Conservation (phyloP, 2,329 filamentous ascomycete species). For the Hypoxylon sp. region DNA sequence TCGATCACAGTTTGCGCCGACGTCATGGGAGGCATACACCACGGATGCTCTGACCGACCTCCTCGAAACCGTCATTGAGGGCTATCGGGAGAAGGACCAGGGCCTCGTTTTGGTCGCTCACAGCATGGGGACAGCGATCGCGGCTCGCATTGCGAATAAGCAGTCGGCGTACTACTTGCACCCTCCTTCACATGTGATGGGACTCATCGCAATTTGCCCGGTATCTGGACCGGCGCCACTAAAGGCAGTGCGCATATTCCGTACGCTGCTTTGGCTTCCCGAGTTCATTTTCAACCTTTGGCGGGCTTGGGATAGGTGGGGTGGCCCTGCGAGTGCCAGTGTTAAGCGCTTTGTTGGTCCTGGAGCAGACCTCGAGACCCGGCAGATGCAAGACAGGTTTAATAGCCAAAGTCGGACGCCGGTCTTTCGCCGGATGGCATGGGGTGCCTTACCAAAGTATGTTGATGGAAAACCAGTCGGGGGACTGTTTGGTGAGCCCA, state of each 20-base stretch:
- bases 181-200: slow-evolving; percentile 77
- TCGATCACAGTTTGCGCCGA: slow-evolving; percentile 80
- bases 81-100: slow-evolving; percentile 79
- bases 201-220: slow-evolving; percentile 87
- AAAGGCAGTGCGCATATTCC: slow-evolving; percentile 65
- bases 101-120: slow-evolving; percentile 87
- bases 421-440: slow-evolving; percentile 86
- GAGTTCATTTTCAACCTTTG: slow-evolving; percentile 81
- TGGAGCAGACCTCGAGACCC: slow-evolving; percentile 75
- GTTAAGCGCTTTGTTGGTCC: slow-evolving; percentile 83
- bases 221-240: slow-evolving; percentile 74
- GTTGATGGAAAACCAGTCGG: slow-evolving; percentile 66
- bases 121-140: slow-evolving; percentile 88
- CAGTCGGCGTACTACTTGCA: slow-evolving; percentile 63
- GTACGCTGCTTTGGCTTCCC: slow-evolving; percentile 77
- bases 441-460: slow-evolving; percentile 74
- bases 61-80: slow-evolving; percentile 80
- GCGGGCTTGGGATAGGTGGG: slow-evolving; percentile 82
- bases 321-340: slow-evolving; percentile 82
- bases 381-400: slow-evolving; percentile 78
- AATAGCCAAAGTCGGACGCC: slow-evolving; percentile 88
- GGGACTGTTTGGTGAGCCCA: slow-evolving; percentile 77
- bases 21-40: slow-evolving; percentile 82
- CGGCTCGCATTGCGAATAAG: slow-evolving; percentile 75
- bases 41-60: slow-evolving; percentile 82